These are phyloP conservation scores for Blumeria hordei DNA, from an alignment of 2,329 filamentous ascomycete species.

Conservation along the genomic window DNA sequence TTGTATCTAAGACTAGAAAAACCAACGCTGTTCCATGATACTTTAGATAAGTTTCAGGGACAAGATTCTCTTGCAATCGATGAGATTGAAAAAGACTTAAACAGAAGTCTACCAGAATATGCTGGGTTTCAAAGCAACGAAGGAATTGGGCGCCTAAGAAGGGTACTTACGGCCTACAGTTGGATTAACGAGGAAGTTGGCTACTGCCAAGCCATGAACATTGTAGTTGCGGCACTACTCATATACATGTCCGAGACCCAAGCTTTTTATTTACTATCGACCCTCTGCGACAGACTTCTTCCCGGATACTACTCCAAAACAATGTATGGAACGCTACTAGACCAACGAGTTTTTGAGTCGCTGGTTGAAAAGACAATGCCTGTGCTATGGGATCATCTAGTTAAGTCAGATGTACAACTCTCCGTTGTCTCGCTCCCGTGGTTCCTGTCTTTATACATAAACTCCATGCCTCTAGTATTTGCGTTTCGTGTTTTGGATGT, in stretches of 20 bases:
- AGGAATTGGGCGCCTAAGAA: conserved; percentile 68
- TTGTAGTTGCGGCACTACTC: conserved; percentile 86
- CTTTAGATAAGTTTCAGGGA: conserved; percentile 59
- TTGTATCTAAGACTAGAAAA: conserved; percentile 71
- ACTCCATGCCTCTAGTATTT: conserved; percentile 96
- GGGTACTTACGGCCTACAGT: conserved; percentile 89
- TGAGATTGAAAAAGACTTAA: conserved; percentile 96
- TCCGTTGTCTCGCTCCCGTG: conserved; percentile 93
- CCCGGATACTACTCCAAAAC: conserved; percentile 97
- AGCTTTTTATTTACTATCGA: conserved; percentile 80
- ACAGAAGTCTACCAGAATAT: conserved; percentile 88
- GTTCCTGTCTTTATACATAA: conserved; percentile 96
- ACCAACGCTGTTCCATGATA: conserved; percentile 64
- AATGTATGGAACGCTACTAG: conserved; percentile 93
- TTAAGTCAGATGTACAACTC: conserved; percentile 86
- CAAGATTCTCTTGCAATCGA: conserved; percentile 86
- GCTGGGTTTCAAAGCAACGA: conserved; percentile 92
- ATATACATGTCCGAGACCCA: conserved; percentile 97
- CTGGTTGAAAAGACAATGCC: conserved; percentile 99
- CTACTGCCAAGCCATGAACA: conserved; percentile 99
- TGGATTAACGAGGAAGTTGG: conserved; percentile 92
- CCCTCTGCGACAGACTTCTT: conserved; percentile 75
- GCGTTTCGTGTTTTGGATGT: conserved; percentile 91
- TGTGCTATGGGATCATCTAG: conserved; percentile 92
- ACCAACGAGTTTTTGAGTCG: conserved; percentile 93